A percentile compares a stretch with the other conserved stretches of the same genome.
Evolutionary conservation across 2,329 filamentous ascomycete genomes (phyloP).

Genomic region (Colletotrichum limetticola): DNA sequence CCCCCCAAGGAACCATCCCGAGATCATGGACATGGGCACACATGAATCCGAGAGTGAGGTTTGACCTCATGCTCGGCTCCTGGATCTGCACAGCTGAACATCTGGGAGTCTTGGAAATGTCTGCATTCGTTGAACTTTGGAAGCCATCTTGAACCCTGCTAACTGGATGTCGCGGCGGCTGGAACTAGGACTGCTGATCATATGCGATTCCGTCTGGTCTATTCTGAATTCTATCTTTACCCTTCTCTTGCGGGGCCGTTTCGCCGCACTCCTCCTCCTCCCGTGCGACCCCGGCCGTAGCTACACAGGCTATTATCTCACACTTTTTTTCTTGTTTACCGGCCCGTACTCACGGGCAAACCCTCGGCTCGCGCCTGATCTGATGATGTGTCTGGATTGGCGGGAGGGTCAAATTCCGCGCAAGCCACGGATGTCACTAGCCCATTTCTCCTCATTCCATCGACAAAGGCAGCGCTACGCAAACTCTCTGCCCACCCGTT

Average conservation of each 20-base stretch:
- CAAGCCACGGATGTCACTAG: slow-evolving; percentile 32
- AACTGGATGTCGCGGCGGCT: not conserved
- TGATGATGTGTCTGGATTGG: not conserved
- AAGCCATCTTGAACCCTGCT: not conserved
- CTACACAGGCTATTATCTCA: no score
- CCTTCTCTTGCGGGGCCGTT: not conserved
- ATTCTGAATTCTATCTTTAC: no score
- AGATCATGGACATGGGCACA: not conserved
- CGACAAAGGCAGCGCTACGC: slow-evolving; percentile 6
- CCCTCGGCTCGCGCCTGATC: not conserved
- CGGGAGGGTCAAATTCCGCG: not conserved
- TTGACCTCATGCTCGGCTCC: not conserved
- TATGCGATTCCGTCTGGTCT: not conserved
- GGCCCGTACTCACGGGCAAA: not conserved
- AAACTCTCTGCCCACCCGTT: not conserved
- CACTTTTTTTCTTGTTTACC: not conserved
- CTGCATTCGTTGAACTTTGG: not conserved
- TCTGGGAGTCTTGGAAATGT: not conserved
- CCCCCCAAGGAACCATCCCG: not conserved
- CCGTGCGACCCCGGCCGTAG: no score
- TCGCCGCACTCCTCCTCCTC: not conserved
- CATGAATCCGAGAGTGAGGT: not conserved
- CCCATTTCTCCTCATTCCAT: slow-evolving; percentile 16
- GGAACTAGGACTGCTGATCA: not conserved
- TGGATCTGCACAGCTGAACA: not conserved